These are phyloP conservation scores for Arthrobotrys musiformis DNA, from an alignment of 2,329 filamentous ascomycete species.

Conservation along the genomic window DNA sequence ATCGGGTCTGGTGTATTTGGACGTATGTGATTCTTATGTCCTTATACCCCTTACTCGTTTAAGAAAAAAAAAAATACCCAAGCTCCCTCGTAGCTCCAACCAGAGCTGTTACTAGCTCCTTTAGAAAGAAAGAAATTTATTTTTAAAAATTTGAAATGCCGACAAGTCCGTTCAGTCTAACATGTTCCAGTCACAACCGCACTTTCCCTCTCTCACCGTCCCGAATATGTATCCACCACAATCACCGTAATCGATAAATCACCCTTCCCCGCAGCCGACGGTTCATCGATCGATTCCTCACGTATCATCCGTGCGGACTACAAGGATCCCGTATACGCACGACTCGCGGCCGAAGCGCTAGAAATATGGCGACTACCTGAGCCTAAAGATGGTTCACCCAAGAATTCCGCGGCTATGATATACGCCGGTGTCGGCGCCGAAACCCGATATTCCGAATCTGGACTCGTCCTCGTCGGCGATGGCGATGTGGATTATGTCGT, in stretches of 20 bases:
- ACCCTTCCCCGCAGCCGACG: slow-evolving; percentile 70
- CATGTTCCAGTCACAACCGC: slow-evolving; percentile 57
- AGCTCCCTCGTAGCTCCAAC: background rate
- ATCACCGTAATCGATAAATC: slow-evolving; percentile 72
- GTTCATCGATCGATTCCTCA: slow-evolving; percentile 72
- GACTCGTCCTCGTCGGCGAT: slow-evolving; percentile 71
- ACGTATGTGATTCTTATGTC: slow-evolving; percentile 63
- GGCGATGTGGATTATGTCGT: slow-evolving; percentile 70
- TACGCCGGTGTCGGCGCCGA: slow-evolving; percentile 70
- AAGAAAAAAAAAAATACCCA: slow-evolving; percentile 60
- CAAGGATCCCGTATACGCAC: slow-evolving; percentile 78
- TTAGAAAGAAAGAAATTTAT: slow-evolving; percentile 23
- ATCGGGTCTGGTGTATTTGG: slow-evolving; percentile 76
- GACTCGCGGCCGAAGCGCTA: slow-evolving; percentile 77
- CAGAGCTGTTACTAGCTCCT: background rate
- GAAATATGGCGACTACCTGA: slow-evolving; percentile 70
- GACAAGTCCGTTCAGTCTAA: slow-evolving; percentile 59
- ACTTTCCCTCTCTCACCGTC: slow-evolving; percentile 57
- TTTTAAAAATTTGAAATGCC: slow-evolving; percentile 55
- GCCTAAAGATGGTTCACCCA: slow-evolving; percentile 53
- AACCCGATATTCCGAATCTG: slow-evolving; percentile 76
- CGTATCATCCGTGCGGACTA: slow-evolving; percentile 80
- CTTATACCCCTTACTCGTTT: slow-evolving; percentile 60
- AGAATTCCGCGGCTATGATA: slow-evolving; percentile 33
- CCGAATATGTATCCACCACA: slow-evolving; percentile 71